These are phyloP conservation scores for Apiosordaria backusii DNA, from an alignment of 495 filamentous ascomycete genomes.

Conservation along the genomic window DNA sequence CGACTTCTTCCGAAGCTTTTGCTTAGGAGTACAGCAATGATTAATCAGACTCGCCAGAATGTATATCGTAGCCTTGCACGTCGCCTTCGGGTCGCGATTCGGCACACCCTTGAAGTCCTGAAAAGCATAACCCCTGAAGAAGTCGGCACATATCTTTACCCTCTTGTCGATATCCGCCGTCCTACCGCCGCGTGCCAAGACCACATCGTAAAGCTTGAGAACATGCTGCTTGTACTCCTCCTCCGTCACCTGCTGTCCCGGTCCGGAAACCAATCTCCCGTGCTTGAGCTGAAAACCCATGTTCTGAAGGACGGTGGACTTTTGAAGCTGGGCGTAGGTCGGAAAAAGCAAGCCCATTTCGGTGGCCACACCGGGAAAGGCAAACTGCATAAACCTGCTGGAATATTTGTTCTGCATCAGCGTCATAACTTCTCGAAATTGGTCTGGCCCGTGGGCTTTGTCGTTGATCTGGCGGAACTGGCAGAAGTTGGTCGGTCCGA, in stretches of 20 bases:
- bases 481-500: conserved; percentile 24
- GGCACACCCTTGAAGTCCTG: neutral
- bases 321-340: conserved; percentile 16
- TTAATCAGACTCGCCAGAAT: conserved; percentile 34
- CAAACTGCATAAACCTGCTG: too few species aligned
- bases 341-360: conserved; percentile 25
- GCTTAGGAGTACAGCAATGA: conserved; percentile 29
- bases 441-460: too few species aligned
- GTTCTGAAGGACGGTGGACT: too few species aligned
- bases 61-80: conserved; percentile 17
- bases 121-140: conserved; percentile 34
- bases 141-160: conserved; percentile 7
- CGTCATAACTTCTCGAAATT: too few species aligned
- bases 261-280: conserved; percentile 19
- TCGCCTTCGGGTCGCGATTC: neutral
- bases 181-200: too few species aligned
- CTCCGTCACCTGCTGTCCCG: conserved; percentile 20
- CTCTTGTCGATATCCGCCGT: too few species aligned
- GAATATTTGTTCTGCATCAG: too few species aligned
- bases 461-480: conserved; percentile 10
- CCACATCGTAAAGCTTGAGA: neutral
- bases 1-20: neutral
- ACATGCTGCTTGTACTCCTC: conserved; percentile 20
- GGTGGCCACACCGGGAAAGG: too few species aligned
- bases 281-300: too few species aligned